Evolutionary conservation across 2,329 filamentous ascomycete genomes (phyloP), one percentile per base, ranked within the genome.

Genomic region (Pseudocercospora crystallina): DNA sequence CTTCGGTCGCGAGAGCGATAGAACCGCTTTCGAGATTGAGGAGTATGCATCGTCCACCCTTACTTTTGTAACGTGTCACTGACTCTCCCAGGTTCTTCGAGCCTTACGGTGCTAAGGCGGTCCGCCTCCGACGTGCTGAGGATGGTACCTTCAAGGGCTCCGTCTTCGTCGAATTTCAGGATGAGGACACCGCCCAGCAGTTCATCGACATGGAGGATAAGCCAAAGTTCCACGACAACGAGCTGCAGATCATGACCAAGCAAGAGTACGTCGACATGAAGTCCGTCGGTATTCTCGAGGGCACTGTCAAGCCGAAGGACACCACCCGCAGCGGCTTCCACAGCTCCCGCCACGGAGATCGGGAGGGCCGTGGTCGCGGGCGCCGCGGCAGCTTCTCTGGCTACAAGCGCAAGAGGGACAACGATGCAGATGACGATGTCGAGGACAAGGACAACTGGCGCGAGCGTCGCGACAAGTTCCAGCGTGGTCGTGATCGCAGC

Each of bases 1-100:
- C 43, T 99, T 99, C 64, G 90, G 90, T 38, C 82, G 87, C 38
- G 91, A 96, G 73, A 79, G 80, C n/a, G 79, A 86, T 9, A 85
- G 83, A 54, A 92, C 90, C 26, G 94, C 97, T 72, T 90, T 96
- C 69, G 90, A 96, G 58, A 86, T 99, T 50, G 94, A 99, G 76
- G 84, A 84, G 54, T 60, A 15, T 44, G 55, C n/a, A 26, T 3
- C 20, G 3, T 4, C 20, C 20, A 26, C 20, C 20, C 20, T 43
- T 30, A 11, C 11, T n/a, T 30, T 14, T 8, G 4, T 47, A 7
- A 42, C 14, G 15, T 13, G 13, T 30, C 29, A 40, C 38, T 31
- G 15, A 50, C 47, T 35, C 5, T 35, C 20, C n/a, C 47, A 60
- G 58, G 14, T 96, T 95, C 77, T 96, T 97, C 70, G 79, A 84